Evolutionary conservation across 768 basidiomycete species (phyloP).

Genomic region (Russula earlei): DNA sequence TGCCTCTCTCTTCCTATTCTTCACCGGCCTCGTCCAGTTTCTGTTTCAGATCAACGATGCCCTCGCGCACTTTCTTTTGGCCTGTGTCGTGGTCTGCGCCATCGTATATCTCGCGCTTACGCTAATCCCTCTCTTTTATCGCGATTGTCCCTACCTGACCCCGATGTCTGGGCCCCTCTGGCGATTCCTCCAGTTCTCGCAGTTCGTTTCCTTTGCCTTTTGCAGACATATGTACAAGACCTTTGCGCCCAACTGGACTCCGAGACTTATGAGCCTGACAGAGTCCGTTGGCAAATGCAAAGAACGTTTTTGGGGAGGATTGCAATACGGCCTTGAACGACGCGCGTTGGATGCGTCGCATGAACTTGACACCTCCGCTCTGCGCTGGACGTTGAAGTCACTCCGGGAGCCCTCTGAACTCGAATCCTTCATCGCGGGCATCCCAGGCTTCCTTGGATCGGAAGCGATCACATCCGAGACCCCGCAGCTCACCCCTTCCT

Average conservation of each 20-base stretch:
- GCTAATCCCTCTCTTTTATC: not conserved
- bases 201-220: not conserved
- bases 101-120: not conserved
- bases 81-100: not conserved
- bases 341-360: not conserved
- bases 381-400: constrained; percentile 7
- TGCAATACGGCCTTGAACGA: too few species aligned
- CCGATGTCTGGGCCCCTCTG: constrained; percentile 4
- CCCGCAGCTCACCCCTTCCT: not conserved
- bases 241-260: not conserved
- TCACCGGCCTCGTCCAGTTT: too few species aligned
- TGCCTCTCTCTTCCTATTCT: too few species aligned
- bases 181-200: not conserved
- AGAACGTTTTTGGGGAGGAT: too few species aligned
- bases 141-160: constrained; percentile 8
- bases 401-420: constrained; percentile 9
- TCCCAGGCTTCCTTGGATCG: constrained; percentile 1
- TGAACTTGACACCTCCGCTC: not conserved
- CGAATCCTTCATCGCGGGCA: constrained; percentile 5
- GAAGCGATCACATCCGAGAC: not conserved
- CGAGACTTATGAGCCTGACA: not conserved
- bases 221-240: not conserved
- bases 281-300: too few species aligned
- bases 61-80: not conserved
- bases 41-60: too few species aligned